phyloP scores from a whole-genome alignment of 176 grass and related monocot genomes.

The maize (Zea mays) region DNA sequence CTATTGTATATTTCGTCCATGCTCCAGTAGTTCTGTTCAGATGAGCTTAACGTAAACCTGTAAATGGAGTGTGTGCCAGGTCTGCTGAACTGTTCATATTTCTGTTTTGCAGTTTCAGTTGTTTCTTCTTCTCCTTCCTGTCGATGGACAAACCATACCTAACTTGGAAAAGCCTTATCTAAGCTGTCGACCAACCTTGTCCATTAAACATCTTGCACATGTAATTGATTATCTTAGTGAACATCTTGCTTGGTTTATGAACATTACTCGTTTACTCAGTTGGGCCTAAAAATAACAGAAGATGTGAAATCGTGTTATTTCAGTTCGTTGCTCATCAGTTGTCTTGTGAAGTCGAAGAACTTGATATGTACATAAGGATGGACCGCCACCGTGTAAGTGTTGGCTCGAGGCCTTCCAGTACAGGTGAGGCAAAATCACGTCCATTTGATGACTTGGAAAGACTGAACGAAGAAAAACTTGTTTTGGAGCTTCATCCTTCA shows the following conservation, averaged over 20 bases:
- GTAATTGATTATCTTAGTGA: constrained; percentile 40
- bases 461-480: constrained; percentile 48
- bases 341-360: constrained; percentile 53
- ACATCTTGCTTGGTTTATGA: constrained; percentile 12
- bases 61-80: neutral
- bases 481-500: constrained; percentile 46
- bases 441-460: constrained; percentile 51
- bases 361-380: constrained; percentile 56
- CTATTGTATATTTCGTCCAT: neutral
- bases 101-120: constrained; percentile 54
- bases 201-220: constrained; percentile 54
- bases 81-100: constrained; percentile 27
- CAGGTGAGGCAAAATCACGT: neutral
- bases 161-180: constrained; percentile 68
- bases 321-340: constrained; percentile 63
- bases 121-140: constrained; percentile 58
- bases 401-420: constrained; percentile 15
- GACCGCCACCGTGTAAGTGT: constrained; percentile 12
- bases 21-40: constrained; percentile 20
- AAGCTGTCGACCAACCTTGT: constrained; percentile 58
- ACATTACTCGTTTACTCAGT: neutral
- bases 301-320: constrained; percentile 25
- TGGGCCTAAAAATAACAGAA: constrained; percentile 30
- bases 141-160: constrained; percentile 49
- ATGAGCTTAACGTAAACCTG: neutral